Evolutionary conservation across 2,329 filamentous ascomycete genomes (phyloP), one percentile per base, ranked within the genome.

Genomic region (Paraconiothyrium brasiliense): DNA sequence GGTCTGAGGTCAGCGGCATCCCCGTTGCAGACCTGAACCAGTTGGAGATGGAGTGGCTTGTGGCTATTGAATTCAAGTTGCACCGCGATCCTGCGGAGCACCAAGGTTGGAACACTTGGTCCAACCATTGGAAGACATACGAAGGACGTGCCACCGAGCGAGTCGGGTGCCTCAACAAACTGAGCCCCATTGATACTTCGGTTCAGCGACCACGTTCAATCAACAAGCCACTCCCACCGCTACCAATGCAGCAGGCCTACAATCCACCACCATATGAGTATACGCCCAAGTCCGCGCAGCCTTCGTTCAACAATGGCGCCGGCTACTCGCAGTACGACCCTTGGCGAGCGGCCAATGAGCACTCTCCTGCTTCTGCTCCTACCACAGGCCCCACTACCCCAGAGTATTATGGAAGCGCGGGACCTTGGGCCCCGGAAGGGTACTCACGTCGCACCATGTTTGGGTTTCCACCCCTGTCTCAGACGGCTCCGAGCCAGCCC

Each of bases 1-100:
- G 94, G 94, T 92, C 94, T 5, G 94, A 97, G 76, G 94, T 97
- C 56, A 97, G 93, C 79, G 92, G 92, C 64, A 97, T 97, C 68
- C 85, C 90, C 35, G 93, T 97, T 22, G 81, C 86, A 2, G 93
- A 97, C 74, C 85, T 97, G 69, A 97, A 97, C 81, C 84, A 86
- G 62, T 86, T 97, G 77, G 94, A 97, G 83, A 88, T 90, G 71
- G 91, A 96, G 71, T 97, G 94, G 94, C 85, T 97, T 44, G 85
- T 88, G 58, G 89, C 90, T 46, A 95, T 96, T 76, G 85, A 88
- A 69, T 97, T 92, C 90, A 86, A 89, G 67, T 88, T 97, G 57
- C 95, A 97, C 75, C 91, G 95, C 75, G 93, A 96, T 74, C 89
- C 94, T 32, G 87, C 92, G 67, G 87, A 89, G 71, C 89, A 90